Evolutionary conservation across 306 rosid species (phyloP).

Genomic region (Fagus crenata): DNA sequence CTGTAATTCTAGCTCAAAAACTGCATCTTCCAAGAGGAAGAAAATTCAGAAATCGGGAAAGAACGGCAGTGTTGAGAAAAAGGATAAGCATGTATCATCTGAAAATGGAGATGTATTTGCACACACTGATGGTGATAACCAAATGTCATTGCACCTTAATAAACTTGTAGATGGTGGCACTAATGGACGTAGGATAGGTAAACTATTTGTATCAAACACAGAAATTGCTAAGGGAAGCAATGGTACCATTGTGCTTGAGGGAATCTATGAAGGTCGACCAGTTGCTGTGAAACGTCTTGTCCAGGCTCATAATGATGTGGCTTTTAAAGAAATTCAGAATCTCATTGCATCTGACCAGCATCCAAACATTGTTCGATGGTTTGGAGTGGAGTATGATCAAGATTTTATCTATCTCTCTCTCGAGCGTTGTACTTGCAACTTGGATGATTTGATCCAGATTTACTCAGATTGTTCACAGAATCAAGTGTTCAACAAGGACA

Average conservation of each 20-base stretch:
- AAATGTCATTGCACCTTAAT: slow-evolving; percentile 26
- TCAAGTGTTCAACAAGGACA: slow-evolving; percentile 24
- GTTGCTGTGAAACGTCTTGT: slow-evolving; percentile 93
- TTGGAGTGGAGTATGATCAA: slow-evolving; percentile 73
- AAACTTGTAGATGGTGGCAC: slow-evolving; percentile 38
- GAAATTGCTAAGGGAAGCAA: slow-evolving; percentile 91
- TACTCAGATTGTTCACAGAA: slow-evolving; percentile 33
- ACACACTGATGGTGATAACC: slow-evolving; percentile 18
- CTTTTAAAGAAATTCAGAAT: slow-evolving; percentile 71
- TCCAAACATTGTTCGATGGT: slow-evolving; percentile 85
- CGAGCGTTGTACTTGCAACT: slow-evolving; percentile 74
- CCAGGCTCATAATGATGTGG: slow-evolving; percentile 68
- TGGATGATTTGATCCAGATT: slow-evolving; percentile 57
- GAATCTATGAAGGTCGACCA: slow-evolving; percentile 66
- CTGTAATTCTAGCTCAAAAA: slow-evolving; percentile 37
- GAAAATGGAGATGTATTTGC: slow-evolving; percentile 36
- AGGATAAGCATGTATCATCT: slow-evolving; percentile 30
- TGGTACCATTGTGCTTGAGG: slow-evolving; percentile 77
- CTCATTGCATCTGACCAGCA: slow-evolving; percentile 76
- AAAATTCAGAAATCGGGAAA: slow-evolving; percentile 43
- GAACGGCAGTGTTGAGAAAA: slow-evolving; percentile 32
- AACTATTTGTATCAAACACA: slow-evolving; percentile 52
- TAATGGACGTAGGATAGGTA: slow-evolving; percentile 67
- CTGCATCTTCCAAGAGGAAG: slow-evolving; percentile 49
- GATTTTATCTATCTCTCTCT: slow-evolving; percentile 81